These are phyloP conservation scores for Trichoderma simmonsii DNA, from an alignment of 2,329 filamentous ascomycete species.

Conservation along the genomic window DNA sequence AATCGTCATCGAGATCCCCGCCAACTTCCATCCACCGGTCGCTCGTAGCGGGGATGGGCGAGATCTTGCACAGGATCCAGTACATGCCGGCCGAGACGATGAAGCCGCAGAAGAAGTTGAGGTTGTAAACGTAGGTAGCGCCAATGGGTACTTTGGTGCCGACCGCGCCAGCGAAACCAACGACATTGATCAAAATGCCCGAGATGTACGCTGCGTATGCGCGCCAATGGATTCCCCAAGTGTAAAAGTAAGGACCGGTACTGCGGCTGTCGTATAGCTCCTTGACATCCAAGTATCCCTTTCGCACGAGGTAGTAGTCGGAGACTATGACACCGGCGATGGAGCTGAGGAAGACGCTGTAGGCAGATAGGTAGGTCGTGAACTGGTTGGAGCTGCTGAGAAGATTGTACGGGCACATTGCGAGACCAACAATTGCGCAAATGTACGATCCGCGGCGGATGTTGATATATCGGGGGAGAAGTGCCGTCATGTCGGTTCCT, in stretches of 20 bases:
- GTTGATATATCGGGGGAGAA: constrained; percentile 75
- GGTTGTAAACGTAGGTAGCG: constrained; percentile 80
- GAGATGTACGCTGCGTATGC: constrained; percentile 78
- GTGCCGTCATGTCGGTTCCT: constrained; percentile 76
- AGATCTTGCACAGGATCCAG: constrained; percentile 65
- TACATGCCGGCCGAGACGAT: constrained; percentile 66
- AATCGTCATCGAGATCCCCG: constrained; percentile 57
- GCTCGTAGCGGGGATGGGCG: constrained; percentile 71
- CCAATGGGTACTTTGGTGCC: constrained; percentile 69
- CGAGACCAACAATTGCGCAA: constrained; percentile 73
- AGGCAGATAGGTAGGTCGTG: constrained; percentile 86
- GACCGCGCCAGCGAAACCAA: constrained; percentile 83
- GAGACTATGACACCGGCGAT: constrained; percentile 88
- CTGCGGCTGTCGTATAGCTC: constrained; percentile 73
- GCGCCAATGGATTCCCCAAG: constrained; percentile 73
- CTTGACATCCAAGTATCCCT: constrained; percentile 74
- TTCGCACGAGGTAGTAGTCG: constrained; percentile 85
- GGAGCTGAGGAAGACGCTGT: constrained; percentile 89
- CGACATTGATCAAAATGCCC: constrained; percentile 85
- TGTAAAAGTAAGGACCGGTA: constrained; percentile 70
- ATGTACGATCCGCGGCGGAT: constrained; percentile 87
- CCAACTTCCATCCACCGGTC: constrained; percentile 75
- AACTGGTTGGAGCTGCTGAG: constrained; percentile 75
- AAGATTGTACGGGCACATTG: constrained; percentile 84
- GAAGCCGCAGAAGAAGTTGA: constrained; percentile 89